Evolutionary conservation across 106 monocot species (phyloP).

Genomic region (Amphibolis antarctica): DNA sequence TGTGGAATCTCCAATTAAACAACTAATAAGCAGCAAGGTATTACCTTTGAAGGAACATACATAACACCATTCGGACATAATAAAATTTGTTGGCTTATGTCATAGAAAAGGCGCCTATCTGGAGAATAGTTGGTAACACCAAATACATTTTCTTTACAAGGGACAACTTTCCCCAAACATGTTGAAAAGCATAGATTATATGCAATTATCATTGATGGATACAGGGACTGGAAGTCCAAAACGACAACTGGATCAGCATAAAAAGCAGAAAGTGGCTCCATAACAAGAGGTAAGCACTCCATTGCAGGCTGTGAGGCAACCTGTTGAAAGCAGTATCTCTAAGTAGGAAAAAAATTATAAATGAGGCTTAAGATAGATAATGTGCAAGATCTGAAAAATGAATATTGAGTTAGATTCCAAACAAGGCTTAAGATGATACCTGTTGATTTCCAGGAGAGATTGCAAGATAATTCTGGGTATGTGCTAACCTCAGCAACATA

Average conservation of each 20-base stretch:
- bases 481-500: conserved; percentile 85
- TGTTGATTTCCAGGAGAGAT: conserved; percentile 89
- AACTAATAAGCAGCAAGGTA: background rate
- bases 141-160: conserved; percentile 52
- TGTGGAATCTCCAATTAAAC: background rate
- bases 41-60: conserved; percentile 68
- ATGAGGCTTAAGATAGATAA: no score
- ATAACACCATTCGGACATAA: conserved; percentile 83
- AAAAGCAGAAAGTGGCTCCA: conserved; percentile 95
- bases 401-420: no score
- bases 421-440: conserved; percentile 31
- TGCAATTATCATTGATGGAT: conserved; percentile 99
- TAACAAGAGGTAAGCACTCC: conserved; percentile 96
- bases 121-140: conserved; percentile 66
- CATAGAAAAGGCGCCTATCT: conserved; percentile 38
- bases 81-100: conserved; percentile 39
- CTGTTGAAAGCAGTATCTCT: conserved; percentile 20
- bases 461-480: conserved; percentile 92
- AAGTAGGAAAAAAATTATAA: no score
- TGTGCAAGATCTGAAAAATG: no score
- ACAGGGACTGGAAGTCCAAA: conserved; percentile 92
- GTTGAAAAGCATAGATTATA: conserved; percentile 89
- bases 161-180: conserved; percentile 67
- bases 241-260: conserved; percentile 88
- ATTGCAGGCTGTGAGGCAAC: conserved; percentile 94